Base-by-base conservation (phyloP, 495 filamentous ascomycete genomes). In the Hamigera avellanea region DNA sequence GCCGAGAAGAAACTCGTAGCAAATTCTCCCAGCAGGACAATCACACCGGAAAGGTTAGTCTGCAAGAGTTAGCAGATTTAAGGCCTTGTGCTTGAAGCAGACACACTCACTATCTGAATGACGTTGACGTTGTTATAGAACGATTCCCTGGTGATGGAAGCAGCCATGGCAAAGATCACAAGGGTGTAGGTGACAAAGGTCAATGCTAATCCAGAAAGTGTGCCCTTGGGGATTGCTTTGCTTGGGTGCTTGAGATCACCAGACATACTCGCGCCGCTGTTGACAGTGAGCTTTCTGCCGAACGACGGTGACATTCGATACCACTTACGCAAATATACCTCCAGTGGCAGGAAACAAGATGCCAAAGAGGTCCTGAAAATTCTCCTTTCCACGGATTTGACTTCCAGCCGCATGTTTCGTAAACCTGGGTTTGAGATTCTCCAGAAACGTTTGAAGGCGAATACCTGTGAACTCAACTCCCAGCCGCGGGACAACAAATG, bases 331-430 rank as follows among this genome's bases (percentile, higher is more conserved):
- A 49, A 78, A 78, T 12, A 78, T 78, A 8, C 74, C 74, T n/a
- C 72, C 70, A n/a, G 86, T 91, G 0, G 86, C 84, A 31, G 86
- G 86, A 44, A 88, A 93, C 8, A 93, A 53, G 39, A 93, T 85
- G 12, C 84, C 86, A 57, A 93, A 93, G 14, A 93, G 66, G 42
- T 86, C 76, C 42, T 86, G 81, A 39, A 84, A 91, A 19, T 69
- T 91, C 40, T 83, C 83, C 39, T 71, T 64, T 12, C 77, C 78
- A 23, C 64, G 57, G 29, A 79, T 51, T 42, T 80, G 73, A 49
- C 80, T 82, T 18, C 80, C 80, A 19, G 71, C 78, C 12, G 78
- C 78, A 13, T 73, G 73, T 49, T 69, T 75, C 2, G 78, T 83
- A 32, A 84, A 68, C 16, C 61, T 53, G 10, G 86, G 86, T 46